Evolutionary conservation across 306 rosid species (phyloP).

Genomic region (Adenanthera pavonina): DNA sequence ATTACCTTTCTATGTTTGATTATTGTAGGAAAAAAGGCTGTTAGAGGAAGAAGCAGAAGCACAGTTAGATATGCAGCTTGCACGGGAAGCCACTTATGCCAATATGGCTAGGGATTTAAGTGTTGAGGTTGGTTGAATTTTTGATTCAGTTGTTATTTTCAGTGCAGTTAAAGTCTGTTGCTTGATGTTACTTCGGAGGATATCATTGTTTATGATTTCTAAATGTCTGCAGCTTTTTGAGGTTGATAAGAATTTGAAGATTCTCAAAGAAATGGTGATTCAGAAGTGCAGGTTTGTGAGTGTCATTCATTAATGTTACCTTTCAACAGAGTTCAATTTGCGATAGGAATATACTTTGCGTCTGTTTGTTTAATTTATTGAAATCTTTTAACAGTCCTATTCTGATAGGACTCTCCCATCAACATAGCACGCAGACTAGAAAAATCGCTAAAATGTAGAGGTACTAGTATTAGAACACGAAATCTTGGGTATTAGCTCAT

Average conservation of each 20-base stretch:
- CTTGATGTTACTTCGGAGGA: constrained; percentile 21
- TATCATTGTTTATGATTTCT: constrained; percentile 22
- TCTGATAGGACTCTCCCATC: neutral
- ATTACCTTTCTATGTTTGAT: constrained; percentile 15
- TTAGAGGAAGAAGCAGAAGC: constrained; percentile 61
- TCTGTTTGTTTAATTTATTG: neutral
- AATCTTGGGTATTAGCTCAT: neutral
- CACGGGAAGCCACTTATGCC: constrained; percentile 67
- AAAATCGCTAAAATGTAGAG: neutral
- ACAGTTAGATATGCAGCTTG: constrained; percentile 55
- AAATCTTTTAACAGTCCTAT: neutral
- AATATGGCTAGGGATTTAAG: constrained; percentile 69
- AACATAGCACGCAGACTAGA: neutral
- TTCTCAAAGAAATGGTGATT: constrained; percentile 63
- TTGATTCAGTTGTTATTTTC: constrained; percentile 32
- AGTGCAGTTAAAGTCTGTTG: neutral
- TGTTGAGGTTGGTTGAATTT: constrained; percentile 50
- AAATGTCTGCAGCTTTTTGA: constrained; percentile 60
- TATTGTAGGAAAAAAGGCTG: constrained; percentile 62
- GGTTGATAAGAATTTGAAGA: constrained; percentile 60
- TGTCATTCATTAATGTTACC: neutral
- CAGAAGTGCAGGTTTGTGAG: constrained; percentile 73
- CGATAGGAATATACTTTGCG: neutral
- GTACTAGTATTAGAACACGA: neutral
- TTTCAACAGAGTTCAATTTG: constrained; percentile 21